A percentile compares a stretch with the other conserved stretches of the same genome.
Evolutionary conservation across 768 basidiomycete genomes (phyloP).

Genomic region (Serendipita sp.): DNA sequence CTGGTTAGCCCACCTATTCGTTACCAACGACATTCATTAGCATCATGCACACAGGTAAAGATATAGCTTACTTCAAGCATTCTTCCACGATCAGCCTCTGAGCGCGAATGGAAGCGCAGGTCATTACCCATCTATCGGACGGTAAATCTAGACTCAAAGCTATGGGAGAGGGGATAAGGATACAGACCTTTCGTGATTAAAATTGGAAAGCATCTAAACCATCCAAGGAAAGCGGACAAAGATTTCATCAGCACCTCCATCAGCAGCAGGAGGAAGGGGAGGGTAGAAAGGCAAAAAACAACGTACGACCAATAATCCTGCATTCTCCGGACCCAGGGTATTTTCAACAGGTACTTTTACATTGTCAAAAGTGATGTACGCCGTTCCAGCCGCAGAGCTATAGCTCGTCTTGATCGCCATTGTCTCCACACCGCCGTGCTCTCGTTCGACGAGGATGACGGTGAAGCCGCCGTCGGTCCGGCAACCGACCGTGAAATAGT

Average conservation of each 20-base stretch:
- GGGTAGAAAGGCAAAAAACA: too few species aligned
- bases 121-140: constrained; percentile 63
- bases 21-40: too few species aligned
- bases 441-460: constrained; percentile 71
- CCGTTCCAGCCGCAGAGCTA: constrained; percentile 75
- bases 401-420: constrained; percentile 84
- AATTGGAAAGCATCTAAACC: constrained; percentile 37
- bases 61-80: constrained; percentile 42
- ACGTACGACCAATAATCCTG: constrained; percentile 41
- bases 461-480: constrained; percentile 47
- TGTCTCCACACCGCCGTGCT: constrained; percentile 60
- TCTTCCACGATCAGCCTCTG: constrained; percentile 68
- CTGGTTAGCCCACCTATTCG: constrained; percentile 67
- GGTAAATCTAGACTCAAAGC: too few species aligned
- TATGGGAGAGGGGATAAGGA: too few species aligned
- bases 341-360: constrained; percentile 79
- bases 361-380: constrained; percentile 67
- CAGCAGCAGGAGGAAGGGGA: too few species aligned
- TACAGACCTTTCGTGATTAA: constrained; percentile 60
- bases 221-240: too few species aligned
- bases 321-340: constrained; percentile 66
- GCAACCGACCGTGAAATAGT: constrained; percentile 13
- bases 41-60: too few species aligned
- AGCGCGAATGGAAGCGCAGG: constrained; percentile 44
- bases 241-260: background rate